A percentile compares a stretch with the other conserved stretches of the same genome.
These are phyloP conservation scores for Candida insectalens DNA, from an alignment of 805 yeast species.

Conservation along the genomic window DNA sequence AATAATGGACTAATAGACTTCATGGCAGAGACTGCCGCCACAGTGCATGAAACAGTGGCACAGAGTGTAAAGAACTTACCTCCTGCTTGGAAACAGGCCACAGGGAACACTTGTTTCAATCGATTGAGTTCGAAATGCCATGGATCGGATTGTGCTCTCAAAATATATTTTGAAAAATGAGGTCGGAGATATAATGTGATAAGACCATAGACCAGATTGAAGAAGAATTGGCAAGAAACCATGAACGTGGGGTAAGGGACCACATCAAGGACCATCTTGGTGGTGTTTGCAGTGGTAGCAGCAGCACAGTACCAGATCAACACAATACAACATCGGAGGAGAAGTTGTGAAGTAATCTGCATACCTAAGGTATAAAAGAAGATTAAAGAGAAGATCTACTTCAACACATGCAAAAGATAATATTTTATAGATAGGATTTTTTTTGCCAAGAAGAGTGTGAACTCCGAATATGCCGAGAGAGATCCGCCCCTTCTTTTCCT, in stretches of 20 bases:
- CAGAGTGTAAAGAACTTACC: slow-evolving; percentile 55
- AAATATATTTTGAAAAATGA: no score
- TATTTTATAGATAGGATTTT: no score
- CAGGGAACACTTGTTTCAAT: slow-evolving; percentile 43
- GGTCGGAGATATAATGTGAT: not conserved
- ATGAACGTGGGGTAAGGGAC: slow-evolving; percentile 55
- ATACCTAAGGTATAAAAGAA: no score
- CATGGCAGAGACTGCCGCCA: slow-evolving; percentile 64
- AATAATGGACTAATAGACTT: slow-evolving; percentile 58
- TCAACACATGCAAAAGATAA: no score
- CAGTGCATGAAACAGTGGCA: slow-evolving; percentile 57
- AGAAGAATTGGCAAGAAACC: slow-evolving; percentile 54
- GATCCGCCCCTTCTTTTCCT: no score
- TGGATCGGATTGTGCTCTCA: no score
- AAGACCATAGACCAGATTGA: slow-evolving; percentile 27
- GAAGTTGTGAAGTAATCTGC: no score
- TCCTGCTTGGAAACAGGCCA: slow-evolving; percentile 55
- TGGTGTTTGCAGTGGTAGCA: slow-evolving; percentile 55
- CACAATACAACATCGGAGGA: no score
- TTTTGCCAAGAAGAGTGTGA: no score
- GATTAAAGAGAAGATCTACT: no score
- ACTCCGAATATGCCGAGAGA: no score
- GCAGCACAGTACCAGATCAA: slow-evolving; percentile 50
- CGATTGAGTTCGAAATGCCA: slow-evolving; percentile 28
- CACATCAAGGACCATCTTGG: slow-evolving; percentile 42